Conservation (phyloP, 495 filamentous ascomycete genomes). For the Tuber borchii region DNA sequence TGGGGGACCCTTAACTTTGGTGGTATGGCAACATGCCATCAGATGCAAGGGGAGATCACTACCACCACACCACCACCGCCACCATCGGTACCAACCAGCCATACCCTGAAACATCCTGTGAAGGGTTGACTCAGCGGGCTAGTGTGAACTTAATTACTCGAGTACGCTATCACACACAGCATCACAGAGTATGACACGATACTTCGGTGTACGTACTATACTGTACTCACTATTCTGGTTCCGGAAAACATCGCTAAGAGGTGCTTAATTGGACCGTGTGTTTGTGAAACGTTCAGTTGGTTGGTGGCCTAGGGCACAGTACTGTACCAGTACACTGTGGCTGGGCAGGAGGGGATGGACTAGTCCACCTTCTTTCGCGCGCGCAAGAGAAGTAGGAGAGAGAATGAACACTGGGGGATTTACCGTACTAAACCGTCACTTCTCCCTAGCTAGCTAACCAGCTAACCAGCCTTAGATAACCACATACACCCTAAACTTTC, state of each 20-base stretch:
- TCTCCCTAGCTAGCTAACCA: not conserved
- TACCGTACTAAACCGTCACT: not conserved
- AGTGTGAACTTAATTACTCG: not conserved
- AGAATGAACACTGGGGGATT: not conserved
- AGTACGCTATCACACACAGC: not conserved
- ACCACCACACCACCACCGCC: not conserved
- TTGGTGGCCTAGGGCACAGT: not conserved
- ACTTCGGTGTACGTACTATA: not conserved
- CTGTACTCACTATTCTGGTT: not conserved
- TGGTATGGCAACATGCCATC: not conserved
- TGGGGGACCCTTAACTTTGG: not conserved
- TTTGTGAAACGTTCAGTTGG: not conserved
- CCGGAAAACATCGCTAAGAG: not conserved
- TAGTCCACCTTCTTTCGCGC: not conserved
- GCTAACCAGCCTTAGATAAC: not conserved
- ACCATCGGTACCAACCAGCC: not conserved
- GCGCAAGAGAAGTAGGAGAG: not conserved
- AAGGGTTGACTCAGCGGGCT: not conserved
- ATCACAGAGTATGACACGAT: not conserved
- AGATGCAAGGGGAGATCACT: not conserved
- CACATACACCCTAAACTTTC: not conserved
- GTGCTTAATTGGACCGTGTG: not conserved
- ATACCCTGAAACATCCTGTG: not conserved
- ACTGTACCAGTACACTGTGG: not conserved
- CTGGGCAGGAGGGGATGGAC: not conserved